Evolutionary conservation across 345 rosid genomes (phyloP).

Genomic region (Boechera stricta): DNA sequence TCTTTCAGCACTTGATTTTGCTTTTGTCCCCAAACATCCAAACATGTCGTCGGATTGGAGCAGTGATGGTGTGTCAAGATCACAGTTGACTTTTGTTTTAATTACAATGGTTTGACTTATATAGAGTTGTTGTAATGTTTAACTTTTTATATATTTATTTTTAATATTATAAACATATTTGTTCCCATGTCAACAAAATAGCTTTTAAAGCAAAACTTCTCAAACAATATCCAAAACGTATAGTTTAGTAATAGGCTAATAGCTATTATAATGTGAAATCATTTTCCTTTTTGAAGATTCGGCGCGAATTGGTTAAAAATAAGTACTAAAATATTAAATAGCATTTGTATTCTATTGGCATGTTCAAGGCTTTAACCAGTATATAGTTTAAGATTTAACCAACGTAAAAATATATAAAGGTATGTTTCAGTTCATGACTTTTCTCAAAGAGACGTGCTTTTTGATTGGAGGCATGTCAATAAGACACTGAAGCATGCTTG

Average conservation of each 20-base stretch:
- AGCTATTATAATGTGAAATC: background rate
- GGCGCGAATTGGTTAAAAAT: background rate
- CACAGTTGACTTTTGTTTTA: constrained; percentile 2
- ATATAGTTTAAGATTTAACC: background rate
- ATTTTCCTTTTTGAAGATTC: background rate
- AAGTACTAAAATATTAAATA: background rate
- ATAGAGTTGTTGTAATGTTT: background rate
- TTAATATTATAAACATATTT: background rate
- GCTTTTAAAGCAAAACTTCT: background rate
- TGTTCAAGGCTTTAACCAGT: constrained; percentile 8
- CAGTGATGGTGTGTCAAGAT: background rate
- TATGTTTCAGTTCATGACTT: constrained; percentile 2
- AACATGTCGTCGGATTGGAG: constrained; percentile 15
- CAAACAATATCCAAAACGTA: background rate
- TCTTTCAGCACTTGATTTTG: constrained; percentile 11
- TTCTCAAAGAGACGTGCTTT: constrained; percentile 38
- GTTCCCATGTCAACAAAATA: background rate
- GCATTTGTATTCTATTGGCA: constrained; percentile 3
- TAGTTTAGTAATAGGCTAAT: background rate
- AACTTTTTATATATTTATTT: background rate
- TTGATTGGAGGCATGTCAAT: constrained; percentile 16
- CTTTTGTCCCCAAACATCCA: constrained; percentile 15
- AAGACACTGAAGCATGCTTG: constrained; percentile 29
- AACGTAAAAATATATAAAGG: background rate
- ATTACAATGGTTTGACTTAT: background rate